Base-by-base conservation (phyloP, 73 alveolate species). In the Paramecium pentaurelia region DNA sequence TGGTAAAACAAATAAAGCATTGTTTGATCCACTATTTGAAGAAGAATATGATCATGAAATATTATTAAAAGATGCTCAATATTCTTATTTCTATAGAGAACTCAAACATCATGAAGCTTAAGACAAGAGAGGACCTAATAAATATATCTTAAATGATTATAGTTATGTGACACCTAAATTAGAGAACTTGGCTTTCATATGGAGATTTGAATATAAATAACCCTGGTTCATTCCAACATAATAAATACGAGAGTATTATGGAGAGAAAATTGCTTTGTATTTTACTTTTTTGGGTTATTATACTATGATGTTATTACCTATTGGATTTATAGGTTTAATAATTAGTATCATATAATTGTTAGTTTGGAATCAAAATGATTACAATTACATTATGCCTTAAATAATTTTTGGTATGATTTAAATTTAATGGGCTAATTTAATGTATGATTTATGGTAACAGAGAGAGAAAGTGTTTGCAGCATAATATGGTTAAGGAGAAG, bases 271-370 rank as follows among this genome's bases (percentile, higher is more conserved):
- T 34, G 88, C 68, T 0, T 75, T 75, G 32, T 75, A 75, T 36
- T 75, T 75, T 75, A 37, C 36, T 4, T 75, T 37, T 40, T 37
- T 75, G 88, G 60, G 88, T 22, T 75, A 75, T 75, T 75, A 37
- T 75, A 75, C 88, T 1, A 37, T 32, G 36, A 75, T 75, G 88
- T 4, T 40, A n/a, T 27, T 40, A 1, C 60, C 58, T 2, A 34
- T 75, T 1, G 88, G 88, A 18, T 37, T 75, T 75, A 34, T 75
- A 37, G 88, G 88, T 0, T 75, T 75, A 16, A 37, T 30, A 14
- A 22, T 34, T n/a, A 75, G 60, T 75, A 37, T 75, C 2, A 34
- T 30, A 3, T 14, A 75, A 75, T 14, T 34, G 37, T 14, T 75
- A 18, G 60, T 75, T 40, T 75, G 88, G 88, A 45, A 75, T 75